Evolutionary conservation across 192 early-diverging fungal species (phyloP), one percentile per base, ranked within the genome.

Genomic region (Umbelopsis sp.): DNA sequence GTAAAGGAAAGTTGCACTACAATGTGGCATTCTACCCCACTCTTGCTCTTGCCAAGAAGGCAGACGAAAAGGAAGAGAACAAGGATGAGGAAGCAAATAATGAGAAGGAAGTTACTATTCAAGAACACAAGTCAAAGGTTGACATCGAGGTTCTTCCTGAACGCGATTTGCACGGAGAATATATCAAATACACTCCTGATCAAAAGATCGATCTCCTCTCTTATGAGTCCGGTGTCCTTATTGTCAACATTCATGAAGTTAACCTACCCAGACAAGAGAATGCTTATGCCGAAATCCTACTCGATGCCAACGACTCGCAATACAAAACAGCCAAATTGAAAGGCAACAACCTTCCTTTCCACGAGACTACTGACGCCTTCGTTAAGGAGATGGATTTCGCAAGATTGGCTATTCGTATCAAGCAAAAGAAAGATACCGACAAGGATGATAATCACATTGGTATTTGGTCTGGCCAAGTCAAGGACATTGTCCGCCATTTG

Each of bases 301-400:
- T 88, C 18, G 84, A 87, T 65, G 69, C 79, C 15, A 80, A 80
- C 22, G 72, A 72, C 55, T 67, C 78, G n/a, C 78, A 82, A 48
- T 82, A 74, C 53, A 75, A 77, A 35, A 81, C 82, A 2, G 71
- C 76, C 18, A 82, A 72, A 35, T 47, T 69, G 37, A 80, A 75
- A 64, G 78, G 78, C 25, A 47, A 41, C 13, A 35, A 33, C 76
- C 78, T 77, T 21, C 52, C 64, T 16, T 69, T 69, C 64, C 73
- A 82, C 58, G 84, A 85, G 51, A 71, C 75, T 53, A 77, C 69
- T 21, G 81, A 85, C 46, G 83, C 78, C 5, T 85, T 85, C 74
- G 79, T 87, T 53, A 85, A 85, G 52, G 84, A 87, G 47, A 71
- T 87, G 71, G 84, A 87, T 58, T 87, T 81, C n/a, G 82, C 86